phyloP scores from a whole-genome alignment of 2,329 filamentous ascomycete species.

The Trichoderma oligosporum region DNA sequence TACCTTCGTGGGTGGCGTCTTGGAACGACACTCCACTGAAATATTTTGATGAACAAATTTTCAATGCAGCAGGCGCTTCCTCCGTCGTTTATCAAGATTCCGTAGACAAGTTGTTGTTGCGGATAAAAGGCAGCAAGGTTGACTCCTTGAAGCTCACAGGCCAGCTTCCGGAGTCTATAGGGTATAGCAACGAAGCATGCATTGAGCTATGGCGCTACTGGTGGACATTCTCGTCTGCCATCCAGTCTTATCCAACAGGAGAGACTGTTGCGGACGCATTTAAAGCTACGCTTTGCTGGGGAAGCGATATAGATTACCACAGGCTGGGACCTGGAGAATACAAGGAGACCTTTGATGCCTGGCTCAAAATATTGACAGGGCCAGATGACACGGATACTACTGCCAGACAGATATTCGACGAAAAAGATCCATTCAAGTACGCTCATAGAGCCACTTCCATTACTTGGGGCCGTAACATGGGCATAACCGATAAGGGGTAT shows the following conservation, averaged over 20 bases:
- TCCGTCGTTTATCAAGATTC: not conserved
- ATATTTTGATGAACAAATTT: not conserved
- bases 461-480: not conserved
- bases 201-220: conserved; percentile 9
- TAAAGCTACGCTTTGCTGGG: not conserved
- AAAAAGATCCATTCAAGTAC: not conserved
- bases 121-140: conserved; percentile 3
- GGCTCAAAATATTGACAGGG: not conserved
- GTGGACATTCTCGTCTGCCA: not conserved
- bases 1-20: not conserved
- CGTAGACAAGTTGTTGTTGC: not conserved
- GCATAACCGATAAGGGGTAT: not conserved
- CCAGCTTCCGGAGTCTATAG: not conserved
- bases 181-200: conserved; percentile 2
- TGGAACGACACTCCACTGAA: conserved; percentile 13
- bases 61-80: not conserved
- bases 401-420: not conserved
- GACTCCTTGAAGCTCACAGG: not conserved
- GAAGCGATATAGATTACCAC: not conserved
- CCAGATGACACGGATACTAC: not conserved
- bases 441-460: not conserved
- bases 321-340: not conserved
- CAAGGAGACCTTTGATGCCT: not conserved
- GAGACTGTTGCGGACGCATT: not conserved
- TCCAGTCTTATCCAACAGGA: not conserved